Evolutionary conservation across 805 yeast genomes (phyloP).

Genomic region (Limtongia smithiae): DNA sequence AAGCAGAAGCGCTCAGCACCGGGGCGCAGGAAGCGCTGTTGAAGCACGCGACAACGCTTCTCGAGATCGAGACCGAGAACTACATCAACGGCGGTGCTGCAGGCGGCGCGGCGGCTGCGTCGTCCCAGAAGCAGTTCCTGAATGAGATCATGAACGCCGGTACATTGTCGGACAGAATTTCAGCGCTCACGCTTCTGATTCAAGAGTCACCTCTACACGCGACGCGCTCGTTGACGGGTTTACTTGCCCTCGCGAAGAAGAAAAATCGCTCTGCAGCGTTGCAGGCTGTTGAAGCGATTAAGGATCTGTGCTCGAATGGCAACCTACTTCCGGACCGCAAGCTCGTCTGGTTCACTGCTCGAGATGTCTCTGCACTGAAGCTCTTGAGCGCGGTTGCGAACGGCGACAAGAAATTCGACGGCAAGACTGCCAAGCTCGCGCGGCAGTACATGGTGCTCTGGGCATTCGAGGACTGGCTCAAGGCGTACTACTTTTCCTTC

Average conservation of each 20-base stretch:
- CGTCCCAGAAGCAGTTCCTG: conserved; percentile 82
- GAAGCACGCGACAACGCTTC: conserved; percentile 60
- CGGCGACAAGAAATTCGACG: conserved; percentile 1
- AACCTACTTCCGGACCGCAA: conserved; percentile 80
- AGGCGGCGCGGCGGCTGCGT: conserved; percentile 62
- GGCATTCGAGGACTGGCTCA: conserved; percentile 87
- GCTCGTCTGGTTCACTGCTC: conserved; percentile 73
- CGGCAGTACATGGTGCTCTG: conserved; percentile 60
- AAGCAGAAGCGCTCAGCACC: conserved; percentile 34
- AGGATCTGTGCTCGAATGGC: conserved; percentile 82
- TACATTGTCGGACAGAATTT: conserved; percentile 91
- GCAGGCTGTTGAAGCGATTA: conserved; percentile 83
- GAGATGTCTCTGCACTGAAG: conserved; percentile 33
- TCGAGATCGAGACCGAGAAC: conserved; percentile 65
- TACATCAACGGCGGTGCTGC: conserved; percentile 76
- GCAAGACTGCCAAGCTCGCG: conserved; percentile 33
- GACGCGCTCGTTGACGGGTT: conserved; percentile 72
- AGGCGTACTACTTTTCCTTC: conserved; percentile 68
- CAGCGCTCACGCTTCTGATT: conserved; percentile 85
- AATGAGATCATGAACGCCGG: conserved; percentile 85
- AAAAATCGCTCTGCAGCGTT: conserved; percentile 90
- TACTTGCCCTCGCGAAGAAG: conserved; percentile 76
- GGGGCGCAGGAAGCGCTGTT: conserved; percentile 56
- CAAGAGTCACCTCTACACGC: conserved; percentile 96
- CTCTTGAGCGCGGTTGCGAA: conserved; percentile 38